Evolutionary conservation across 257 asterid genomes (phyloP), one percentile per base, ranked within the genome.

Genomic region (Solanum appendiculatum): DNA sequence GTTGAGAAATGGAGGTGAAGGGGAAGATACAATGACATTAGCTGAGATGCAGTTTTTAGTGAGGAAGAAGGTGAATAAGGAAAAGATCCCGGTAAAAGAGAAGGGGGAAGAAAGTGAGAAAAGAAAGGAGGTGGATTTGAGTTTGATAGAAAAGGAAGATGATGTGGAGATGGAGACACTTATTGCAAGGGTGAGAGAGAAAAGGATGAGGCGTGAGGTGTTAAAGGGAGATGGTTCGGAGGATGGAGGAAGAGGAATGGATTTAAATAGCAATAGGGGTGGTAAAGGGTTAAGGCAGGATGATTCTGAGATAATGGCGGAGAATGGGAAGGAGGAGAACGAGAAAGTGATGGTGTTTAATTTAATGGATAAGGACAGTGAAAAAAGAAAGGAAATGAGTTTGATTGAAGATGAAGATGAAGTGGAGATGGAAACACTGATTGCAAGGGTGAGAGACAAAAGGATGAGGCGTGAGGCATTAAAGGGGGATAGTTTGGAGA

Each of bases 21-120:
- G 84, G 85, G 96, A 93, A 84, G 98, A 95, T 86, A 87, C 56
- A 73, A 94, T 95, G 97, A 94, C 99, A n/a, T 86, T 97, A 91
- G 93, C 95, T 34, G 92, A 97, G 91, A 91, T 97, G 95, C 94
- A 91, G 88, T 81, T 88, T 90, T 87, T 93, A 90, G 94, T 69
- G 64, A 93, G 89, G 92, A 94, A 90, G 86, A 85, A 89, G 82
- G 48, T 84, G 63, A 63, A 42, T 42, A 66, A 48, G 83, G 88
- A 51, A 25, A 72, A 60, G 88, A 21, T 15, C 23, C 68, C 3
- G 25, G 88, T 72, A 66, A 81, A 73, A 58, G 89, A 33, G 54
- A 82, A 51, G 68, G 86, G 82, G 63, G 83, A 78, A 31, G 88
- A 34, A 39, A 56, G 69, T 5, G 77, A 69, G 73, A 77, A 29